Base-by-base conservation (phyloP, 164 flowering plant species). In the Vitis cinerea region DNA sequence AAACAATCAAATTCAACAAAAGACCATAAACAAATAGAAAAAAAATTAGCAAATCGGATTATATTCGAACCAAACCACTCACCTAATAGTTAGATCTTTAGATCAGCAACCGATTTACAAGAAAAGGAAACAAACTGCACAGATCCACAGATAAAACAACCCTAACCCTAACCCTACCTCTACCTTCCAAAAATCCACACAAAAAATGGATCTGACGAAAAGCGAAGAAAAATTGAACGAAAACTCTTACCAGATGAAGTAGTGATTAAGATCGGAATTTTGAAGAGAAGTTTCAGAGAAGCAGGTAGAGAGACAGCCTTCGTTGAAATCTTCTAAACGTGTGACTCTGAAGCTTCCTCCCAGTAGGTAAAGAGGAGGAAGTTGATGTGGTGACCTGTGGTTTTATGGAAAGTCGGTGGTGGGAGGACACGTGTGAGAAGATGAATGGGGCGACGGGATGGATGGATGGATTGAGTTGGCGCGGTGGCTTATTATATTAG, bases 381-480 rank as follows among this genome's bases (percentile, higher is more conserved):
- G n/a, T 8, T 14, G 17, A 2, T 30, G 19, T 11, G 48, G 19
- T 30, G 15, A 61, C 64, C 9, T 9, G 9, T 27, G 19, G 50
- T 37, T 11, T 37, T 13, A 61, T 15, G 50, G 64, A 61, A 61
- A 30, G 44, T 61, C 44, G 50, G 64, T 61, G 64, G 10, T 31
- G 50, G 14, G n/a, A 30, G 31, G 49, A 61, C 64, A 61, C 64
- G 64, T 37, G 64, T n/a, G 37, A 4, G 17, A 10, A 37, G 17
- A 61, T 61, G 3, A 37, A 27, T 19, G 56, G 56, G 56, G 27
- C 27, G 27, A 23, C 27, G 27, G 27, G 27, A 23, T 23, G 27
- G 27, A 19, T 19, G 23, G 23, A 23, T 23, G 27, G 27, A 23
- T 23, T 23, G 27, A 23, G 27, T 23, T 23, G 27, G 27, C 27